Evolutionary conservation across 257 asterid species (phyloP).

Genomic region (Lantana camara): DNA sequence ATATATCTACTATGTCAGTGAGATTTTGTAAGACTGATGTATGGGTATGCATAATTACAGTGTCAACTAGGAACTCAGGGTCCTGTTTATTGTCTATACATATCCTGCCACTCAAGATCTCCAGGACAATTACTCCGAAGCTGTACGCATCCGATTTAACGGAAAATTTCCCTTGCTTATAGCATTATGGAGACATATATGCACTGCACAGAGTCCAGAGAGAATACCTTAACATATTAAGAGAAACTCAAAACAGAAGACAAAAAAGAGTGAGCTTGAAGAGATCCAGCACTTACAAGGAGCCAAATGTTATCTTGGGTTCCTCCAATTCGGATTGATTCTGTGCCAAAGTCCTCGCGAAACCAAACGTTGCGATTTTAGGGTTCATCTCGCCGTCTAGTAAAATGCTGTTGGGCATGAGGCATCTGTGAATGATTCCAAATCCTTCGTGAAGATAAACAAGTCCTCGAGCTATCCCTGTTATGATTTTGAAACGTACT

Average conservation of each 20-base stretch:
- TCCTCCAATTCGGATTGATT: neutral
- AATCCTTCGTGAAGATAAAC: constrained; percentile 32
- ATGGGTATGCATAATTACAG: too few species aligned
- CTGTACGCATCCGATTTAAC: constrained; percentile 23
- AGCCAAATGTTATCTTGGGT: neutral
- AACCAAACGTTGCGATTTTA: constrained; percentile 19
- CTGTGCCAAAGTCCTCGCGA: constrained; percentile 1
- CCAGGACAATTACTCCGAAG: constrained; percentile 28
- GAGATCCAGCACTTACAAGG: neutral
- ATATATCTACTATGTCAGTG: too few species aligned
- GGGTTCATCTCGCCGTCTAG: constrained; percentile 34
- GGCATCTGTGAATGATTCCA: constrained; percentile 19
- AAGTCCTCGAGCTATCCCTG: constrained; percentile 21
- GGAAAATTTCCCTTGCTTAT: neutral
- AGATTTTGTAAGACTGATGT: too few species aligned
- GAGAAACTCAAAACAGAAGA: too few species aligned
- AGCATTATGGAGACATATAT: constrained; percentile 20
- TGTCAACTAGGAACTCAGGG: neutral
- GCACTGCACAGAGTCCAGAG: constrained; percentile 11
- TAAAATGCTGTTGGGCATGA: constrained; percentile 10
- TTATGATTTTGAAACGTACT: constrained; percentile 18
- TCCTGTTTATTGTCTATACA: too few species aligned
- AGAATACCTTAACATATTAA: neutral
- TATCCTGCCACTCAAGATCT: constrained; percentile 27
- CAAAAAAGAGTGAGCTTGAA: neutral